phyloP scores from a whole-genome alignment of 495 filamentous ascomycete species.

The Aspergillus asperescens region DNA sequence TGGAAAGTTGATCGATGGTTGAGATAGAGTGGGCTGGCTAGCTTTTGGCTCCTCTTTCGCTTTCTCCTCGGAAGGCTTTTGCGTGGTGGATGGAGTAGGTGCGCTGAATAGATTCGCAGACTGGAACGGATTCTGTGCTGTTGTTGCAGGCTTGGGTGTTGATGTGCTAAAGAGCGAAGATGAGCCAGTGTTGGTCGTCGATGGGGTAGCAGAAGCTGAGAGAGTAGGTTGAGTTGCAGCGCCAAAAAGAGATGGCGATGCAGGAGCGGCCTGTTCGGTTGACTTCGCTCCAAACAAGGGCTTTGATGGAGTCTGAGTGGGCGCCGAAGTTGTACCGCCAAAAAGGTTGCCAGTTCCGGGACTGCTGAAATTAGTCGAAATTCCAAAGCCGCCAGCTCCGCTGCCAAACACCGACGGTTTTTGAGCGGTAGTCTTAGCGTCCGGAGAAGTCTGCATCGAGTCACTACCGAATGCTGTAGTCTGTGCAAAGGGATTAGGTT shows the following conservation, averaged over 20 bases:
- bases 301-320: conserved; percentile 19
- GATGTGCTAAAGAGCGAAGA: conserved; percentile 23
- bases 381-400: conserved; percentile 14
- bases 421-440: conserved; percentile 26
- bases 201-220: conserved; percentile 12
- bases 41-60: conserved; percentile 14
- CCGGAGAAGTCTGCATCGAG: conserved; percentile 43
- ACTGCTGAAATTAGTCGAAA: conserved; percentile 11
- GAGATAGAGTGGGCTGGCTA: conserved; percentile 6
- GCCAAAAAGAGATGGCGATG: conserved; percentile 22
- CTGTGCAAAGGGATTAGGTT: conserved; percentile 23
- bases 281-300: conserved; percentile 22
- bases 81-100: conserved; percentile 6
- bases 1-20: conserved; percentile 12
- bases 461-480: conserved; percentile 26
- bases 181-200: conserved; percentile 11
- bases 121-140: conserved; percentile 24
- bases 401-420: conserved; percentile 20
- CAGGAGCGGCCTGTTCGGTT: conserved; percentile 13
- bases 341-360: conserved; percentile 16
- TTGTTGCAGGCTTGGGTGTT: conserved; percentile 14
- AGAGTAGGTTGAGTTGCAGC: conserved; percentile 17
- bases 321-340: conserved; percentile 13
- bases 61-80: conserved; percentile 14
- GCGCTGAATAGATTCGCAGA: conserved; percentile 18